Evolutionary conservation across 129 eudicot genomes (phyloP), one percentile per base, ranked within the genome.

Genomic region (Flaveria bidentis): DNA sequence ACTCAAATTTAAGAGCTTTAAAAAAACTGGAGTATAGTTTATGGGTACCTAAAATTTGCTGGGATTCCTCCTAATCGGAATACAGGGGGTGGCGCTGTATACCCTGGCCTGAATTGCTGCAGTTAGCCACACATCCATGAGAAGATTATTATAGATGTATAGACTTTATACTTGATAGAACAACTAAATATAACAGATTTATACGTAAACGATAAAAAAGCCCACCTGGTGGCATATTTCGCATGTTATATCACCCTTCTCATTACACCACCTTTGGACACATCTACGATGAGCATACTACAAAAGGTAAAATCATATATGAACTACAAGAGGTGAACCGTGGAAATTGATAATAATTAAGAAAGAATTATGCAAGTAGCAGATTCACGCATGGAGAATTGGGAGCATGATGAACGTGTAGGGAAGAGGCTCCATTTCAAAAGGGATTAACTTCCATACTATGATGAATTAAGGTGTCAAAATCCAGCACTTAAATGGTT

Each of bases 231-330:
- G 95, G 83, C 98, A 93, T 81, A 93, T 93, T 74, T 93, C 98
- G 64, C 98, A 93, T n/a, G 82, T 23, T 42, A 85, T 93, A 71
- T 93, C 84, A 62, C 98, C 98, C 88, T 93, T 93, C 80, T 90
- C 96, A 5, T 93, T 90, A 80, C 98, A 93, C 98, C 98, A 93
- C 80, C 89, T 86, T 81, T 93, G 98, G 56, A 93, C 85, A 73
- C 98, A 93, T 90, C 72, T 84, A 15, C 98, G 94, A 75, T 93
- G 98, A 83, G 98, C 98, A 82, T 90, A 93, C 98, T 93, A 86
- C 86, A 90, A 77, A 77, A 74, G 62, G 47, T 17, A 78, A 76
- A 68, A 66, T 44, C 49, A 14, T 69, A 74, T 18, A 67, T 28
- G 55, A 66, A 55, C 60, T 25, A 17, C 49, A 69, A 36, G 12